Conservation (phyloP, 208 protist genomes). For the Acanthamoeba lenticulata region DNA sequence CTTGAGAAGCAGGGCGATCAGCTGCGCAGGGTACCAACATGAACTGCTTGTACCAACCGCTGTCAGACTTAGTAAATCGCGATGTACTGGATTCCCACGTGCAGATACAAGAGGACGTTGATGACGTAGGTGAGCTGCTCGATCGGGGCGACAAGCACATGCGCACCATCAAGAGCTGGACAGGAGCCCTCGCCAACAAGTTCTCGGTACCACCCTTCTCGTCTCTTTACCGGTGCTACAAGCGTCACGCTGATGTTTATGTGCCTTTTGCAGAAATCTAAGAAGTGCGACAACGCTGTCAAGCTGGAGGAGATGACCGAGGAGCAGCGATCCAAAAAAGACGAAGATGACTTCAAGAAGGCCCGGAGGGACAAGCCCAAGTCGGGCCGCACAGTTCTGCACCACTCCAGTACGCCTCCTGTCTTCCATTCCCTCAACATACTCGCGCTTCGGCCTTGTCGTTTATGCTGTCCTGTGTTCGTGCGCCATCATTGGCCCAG, state of each 20-base stretch:
- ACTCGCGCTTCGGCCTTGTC: neutral
- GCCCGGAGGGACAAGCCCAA: neutral
- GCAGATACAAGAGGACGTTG: neutral
- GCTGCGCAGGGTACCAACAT: neutral
- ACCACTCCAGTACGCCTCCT: neutral
- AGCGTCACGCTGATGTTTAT: neutral
- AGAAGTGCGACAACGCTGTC: neutral
- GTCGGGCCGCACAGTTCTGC: neutral
- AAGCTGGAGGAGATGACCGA: conserved; percentile 31
- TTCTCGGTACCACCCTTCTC: neutral
- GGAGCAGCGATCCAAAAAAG: neutral
- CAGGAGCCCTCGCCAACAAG: neutral
- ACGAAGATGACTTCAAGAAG: neutral
- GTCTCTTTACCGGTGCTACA: neutral
- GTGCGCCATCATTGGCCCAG: neutral
- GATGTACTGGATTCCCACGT: too few species aligned
- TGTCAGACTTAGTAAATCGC: too few species aligned
- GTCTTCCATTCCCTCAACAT: neutral
- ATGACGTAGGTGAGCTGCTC: neutral
- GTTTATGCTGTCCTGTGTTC: too few species aligned
- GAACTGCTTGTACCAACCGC: too few species aligned
- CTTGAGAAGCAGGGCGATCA: conserved; percentile 7
- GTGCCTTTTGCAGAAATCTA: neutral
- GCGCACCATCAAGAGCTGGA: conserved; percentile 18
- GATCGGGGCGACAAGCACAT: neutral